Evolutionary conservation across 1,284 basidiomycete species (phyloP).

Genomic region (Pseudozyma sp.): DNA sequence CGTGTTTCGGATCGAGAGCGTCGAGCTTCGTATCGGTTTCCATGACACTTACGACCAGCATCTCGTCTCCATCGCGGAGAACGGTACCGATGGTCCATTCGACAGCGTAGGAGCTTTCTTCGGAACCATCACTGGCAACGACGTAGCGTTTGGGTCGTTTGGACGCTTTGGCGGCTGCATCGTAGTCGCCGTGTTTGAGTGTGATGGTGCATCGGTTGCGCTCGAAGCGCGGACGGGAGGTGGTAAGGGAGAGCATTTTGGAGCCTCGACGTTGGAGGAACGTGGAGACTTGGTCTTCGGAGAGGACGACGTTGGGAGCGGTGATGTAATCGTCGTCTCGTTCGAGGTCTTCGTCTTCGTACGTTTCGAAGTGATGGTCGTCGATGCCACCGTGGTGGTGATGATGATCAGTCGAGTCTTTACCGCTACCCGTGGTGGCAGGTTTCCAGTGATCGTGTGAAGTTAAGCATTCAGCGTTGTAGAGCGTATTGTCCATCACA

Average conservation of each 20-base stretch:
- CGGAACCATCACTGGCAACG: constrained; percentile 91
- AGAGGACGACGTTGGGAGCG: constrained; percentile 47
- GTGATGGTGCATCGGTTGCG: constrained; percentile 92
- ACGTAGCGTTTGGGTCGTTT: constrained; percentile 81
- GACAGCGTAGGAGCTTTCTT: constrained; percentile 70
- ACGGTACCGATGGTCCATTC: constrained; percentile 88
- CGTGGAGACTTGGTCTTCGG: constrained; percentile 39
- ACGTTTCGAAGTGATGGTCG: constrained; percentile 43
- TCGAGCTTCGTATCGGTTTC: constrained; percentile 85
- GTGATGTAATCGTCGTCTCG: constrained; percentile 45
- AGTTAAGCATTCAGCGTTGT: constrained; percentile 60
- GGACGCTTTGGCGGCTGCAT: constrained; percentile 68
- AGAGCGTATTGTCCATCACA: constrained; percentile 61
- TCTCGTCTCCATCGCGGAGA: constrained; percentile 85
- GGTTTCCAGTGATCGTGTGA: constrained; percentile 53
- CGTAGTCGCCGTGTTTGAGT: constrained; percentile 76
- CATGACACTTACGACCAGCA: constrained; percentile 79
- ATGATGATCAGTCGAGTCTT: too few relatives aligned
- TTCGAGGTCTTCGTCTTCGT: constrained; percentile 41
- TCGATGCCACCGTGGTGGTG: constrained; percentile 7
- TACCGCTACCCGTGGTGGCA: background rate
- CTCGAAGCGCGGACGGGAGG: constrained; percentile 80
- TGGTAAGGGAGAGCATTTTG: constrained; percentile 41
- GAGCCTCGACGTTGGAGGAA: constrained; percentile 36
- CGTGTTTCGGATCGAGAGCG: constrained; percentile 67